A percentile compares a stretch with the other conserved stretches of the same genome.
phyloP scores from a whole-genome alignment of 2,329 filamentous ascomycete species.

The Pseudohalonectria lignicola region DNA sequence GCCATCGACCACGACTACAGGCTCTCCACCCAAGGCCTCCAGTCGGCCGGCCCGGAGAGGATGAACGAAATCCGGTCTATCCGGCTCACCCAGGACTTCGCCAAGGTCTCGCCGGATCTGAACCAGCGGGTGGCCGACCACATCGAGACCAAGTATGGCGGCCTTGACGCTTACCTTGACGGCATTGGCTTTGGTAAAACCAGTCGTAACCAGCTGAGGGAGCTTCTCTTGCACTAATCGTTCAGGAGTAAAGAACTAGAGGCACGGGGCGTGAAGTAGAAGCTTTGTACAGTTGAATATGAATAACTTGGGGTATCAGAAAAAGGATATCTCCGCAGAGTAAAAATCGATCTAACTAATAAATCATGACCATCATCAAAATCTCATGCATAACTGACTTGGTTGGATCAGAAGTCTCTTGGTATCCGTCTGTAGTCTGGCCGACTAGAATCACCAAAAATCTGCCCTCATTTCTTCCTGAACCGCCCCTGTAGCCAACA shows the following conservation, averaged over 20 bases:
- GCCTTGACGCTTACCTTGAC: constrained; percentile 54
- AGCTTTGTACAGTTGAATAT: too few species aligned
- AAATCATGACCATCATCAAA: too few species aligned
- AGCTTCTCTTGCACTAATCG: constrained; percentile 28
- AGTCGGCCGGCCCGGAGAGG: constrained; percentile 49
- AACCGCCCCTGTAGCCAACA: constrained; percentile 91
- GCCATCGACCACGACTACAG: constrained; percentile 65
- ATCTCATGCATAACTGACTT: too few species aligned
- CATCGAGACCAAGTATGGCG: constrained; percentile 52
- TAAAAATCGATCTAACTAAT: too few species aligned
- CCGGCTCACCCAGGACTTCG: constrained; percentile 66
- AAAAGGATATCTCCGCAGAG: too few species aligned
- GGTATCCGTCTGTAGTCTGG: too few species aligned
- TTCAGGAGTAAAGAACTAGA: too few species aligned
- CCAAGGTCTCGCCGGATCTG: constrained; percentile 52
- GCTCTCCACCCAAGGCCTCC: constrained; percentile 49
- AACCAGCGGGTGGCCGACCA: constrained; percentile 47
- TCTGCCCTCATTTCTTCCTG: constrained; percentile 45
- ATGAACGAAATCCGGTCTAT: constrained; percentile 58
- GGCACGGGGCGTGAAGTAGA: neutral
- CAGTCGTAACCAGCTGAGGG: constrained; percentile 28
- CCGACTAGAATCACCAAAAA: constrained; percentile 1
- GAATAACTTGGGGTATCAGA: neutral
- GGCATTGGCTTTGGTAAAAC: constrained; percentile 43
- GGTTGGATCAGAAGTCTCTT: too few species aligned